Evolutionary conservation across 352 stramenopile genomes (phyloP).

Genomic region (Globisporangium iwayamae): DNA sequence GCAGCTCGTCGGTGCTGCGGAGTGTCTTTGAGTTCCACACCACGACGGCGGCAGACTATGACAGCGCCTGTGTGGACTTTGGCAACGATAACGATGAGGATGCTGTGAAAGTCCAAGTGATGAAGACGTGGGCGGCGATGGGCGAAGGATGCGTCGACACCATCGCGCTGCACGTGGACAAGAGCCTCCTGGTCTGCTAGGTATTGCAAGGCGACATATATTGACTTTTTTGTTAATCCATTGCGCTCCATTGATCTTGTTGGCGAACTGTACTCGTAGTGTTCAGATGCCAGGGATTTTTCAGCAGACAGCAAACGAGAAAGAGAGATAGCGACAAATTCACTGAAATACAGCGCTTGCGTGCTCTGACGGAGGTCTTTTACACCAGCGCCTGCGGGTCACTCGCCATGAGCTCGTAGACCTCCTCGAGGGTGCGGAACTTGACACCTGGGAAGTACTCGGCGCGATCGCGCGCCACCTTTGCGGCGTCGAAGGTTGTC

Average conservation of each 20-base stretch:
- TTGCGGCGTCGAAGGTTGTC: slow-evolving; percentile 24
- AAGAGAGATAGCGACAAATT: too few relatives aligned
- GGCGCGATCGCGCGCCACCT: slow-evolving; percentile 25
- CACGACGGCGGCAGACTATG: background rate
- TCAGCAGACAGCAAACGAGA: too few relatives aligned
- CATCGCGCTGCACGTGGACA: background rate
- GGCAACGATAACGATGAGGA: background rate
- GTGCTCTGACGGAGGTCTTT: background rate
- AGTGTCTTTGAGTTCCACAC: background rate
- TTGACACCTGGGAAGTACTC: slow-evolving; percentile 22
- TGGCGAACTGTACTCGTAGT: too few relatives aligned
- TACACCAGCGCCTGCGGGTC: slow-evolving; percentile 10
- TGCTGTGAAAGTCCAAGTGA: background rate
- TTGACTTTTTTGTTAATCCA: background rate
- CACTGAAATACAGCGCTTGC: too few relatives aligned
- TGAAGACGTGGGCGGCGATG: background rate
- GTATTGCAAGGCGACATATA: background rate
- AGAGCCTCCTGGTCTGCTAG: background rate
- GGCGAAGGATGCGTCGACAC: background rate
- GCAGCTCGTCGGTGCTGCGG: background rate
- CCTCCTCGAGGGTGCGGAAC: slow-evolving; percentile 29
- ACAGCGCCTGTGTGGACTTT: background rate
- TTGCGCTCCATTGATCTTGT: too few relatives aligned
- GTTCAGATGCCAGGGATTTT: too few relatives aligned
- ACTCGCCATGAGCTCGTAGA: slow-evolving; percentile 19